Conservation (phyloP, 345 rosid genomes). For the Firmiana major region DNA sequence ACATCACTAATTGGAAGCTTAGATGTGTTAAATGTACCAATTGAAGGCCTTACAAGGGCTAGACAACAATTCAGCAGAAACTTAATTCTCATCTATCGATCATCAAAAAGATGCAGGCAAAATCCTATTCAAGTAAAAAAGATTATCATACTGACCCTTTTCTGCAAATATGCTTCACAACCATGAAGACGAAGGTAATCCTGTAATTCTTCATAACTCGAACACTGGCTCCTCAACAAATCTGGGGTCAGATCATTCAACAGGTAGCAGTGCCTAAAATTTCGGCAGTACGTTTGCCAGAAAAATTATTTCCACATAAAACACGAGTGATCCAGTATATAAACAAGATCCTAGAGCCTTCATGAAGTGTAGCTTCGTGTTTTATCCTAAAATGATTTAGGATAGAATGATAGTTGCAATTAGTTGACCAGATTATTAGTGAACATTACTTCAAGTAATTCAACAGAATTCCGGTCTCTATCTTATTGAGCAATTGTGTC, state of each 20-base stretch:
- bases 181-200: constrained; percentile 79
- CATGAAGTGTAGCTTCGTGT: background rate
- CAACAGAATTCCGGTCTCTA: constrained; percentile 3
- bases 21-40: background rate
- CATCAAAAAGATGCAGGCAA: background rate
- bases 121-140: background rate
- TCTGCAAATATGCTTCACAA: constrained; percentile 84
- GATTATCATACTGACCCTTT: constrained; percentile 53
- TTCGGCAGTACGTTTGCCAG: constrained; percentile 1
- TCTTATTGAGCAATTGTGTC: background rate
- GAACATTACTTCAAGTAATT: background rate
- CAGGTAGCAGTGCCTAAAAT: constrained; percentile 81
- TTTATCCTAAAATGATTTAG: background rate
- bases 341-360: background rate
- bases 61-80: background rate
- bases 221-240: constrained; percentile 56
- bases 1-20: background rate
- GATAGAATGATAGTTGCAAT: background rate
- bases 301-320: constrained; percentile 7
- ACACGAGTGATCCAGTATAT: constrained; percentile 1
- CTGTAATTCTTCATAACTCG: constrained; percentile 67
- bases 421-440: background rate
- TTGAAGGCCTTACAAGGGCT: background rate
- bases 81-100: background rate
- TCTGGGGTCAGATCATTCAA: constrained; percentile 78